Percentiles rank a stretch among this genome's conserved stretches.
Evolutionary conservation across 139 green algal species (phyloP).

Genomic region (Trebouxia sp.): DNA sequence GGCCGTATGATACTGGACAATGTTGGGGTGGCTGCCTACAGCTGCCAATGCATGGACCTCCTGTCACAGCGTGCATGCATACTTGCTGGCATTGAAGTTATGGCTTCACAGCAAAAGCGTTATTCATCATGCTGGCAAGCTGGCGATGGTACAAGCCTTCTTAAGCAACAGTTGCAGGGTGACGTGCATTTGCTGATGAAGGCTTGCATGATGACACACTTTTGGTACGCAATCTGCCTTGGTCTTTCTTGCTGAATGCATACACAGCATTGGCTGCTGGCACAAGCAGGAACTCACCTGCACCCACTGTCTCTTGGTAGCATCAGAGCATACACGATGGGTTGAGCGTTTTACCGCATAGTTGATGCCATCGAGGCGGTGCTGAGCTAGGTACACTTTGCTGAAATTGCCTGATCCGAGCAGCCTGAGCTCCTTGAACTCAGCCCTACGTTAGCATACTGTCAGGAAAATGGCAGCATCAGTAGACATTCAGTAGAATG

Average conservation of each 20-base stretch:
- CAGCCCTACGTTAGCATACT: background rate
- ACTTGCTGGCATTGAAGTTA: background rate
- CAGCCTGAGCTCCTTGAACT: slow-evolving; percentile 62
- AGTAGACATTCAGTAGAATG: too few relatives aligned
- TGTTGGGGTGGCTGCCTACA: slow-evolving; percentile 71
- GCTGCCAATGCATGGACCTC: slow-evolving; percentile 86
- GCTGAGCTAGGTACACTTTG: slow-evolving; percentile 70
- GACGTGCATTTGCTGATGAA: too few relatives aligned
- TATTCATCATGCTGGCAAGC: too few relatives aligned
- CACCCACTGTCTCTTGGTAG: slow-evolving; percentile 59
- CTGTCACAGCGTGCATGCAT: slow-evolving; percentile 39
- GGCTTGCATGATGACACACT: background rate
- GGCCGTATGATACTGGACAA: slow-evolving; percentile 82
- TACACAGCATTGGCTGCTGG: too few relatives aligned
- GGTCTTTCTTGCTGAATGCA: too few relatives aligned
- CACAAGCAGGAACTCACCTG: slow-evolving; percentile 44
- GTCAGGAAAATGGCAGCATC: background rate
- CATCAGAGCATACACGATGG: slow-evolving; percentile 51
- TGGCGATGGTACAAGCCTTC: too few relatives aligned
- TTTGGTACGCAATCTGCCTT: too few relatives aligned
- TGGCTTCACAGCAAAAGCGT: too few relatives aligned
- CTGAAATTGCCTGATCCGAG: slow-evolving; percentile 79
- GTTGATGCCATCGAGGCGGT: slow-evolving; percentile 76
- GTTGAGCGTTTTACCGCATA: slow-evolving; percentile 90
- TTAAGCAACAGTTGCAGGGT: too few relatives aligned